These are phyloP conservation scores for Yarrowia sp. DNA, from an alignment of 805 yeast species.

Conservation along the genomic window DNA sequence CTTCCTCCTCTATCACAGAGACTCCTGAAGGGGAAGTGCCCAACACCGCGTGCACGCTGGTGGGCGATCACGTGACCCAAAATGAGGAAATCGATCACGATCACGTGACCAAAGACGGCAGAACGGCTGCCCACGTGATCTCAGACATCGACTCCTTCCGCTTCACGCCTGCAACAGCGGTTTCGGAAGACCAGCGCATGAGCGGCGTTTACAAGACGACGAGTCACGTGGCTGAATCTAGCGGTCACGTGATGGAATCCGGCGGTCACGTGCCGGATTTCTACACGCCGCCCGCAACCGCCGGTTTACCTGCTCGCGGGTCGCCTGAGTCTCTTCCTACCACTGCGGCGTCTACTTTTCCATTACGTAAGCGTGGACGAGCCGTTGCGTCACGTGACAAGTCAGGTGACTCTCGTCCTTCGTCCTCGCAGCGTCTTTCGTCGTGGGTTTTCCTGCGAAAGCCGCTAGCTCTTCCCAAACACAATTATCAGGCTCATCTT, in stretches of 20 bases:
- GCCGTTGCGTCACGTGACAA: neutral
- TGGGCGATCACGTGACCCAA: constrained; percentile 2
- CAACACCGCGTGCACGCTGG: neutral
- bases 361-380: neutral
- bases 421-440: neutral
- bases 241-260: too few species aligned
- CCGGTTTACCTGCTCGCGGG: neutral
- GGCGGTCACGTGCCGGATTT: neutral
- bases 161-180: neutral
- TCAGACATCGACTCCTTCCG: neutral
- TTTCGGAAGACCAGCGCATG: neutral
- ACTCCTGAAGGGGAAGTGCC: neutral
- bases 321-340: constrained; percentile 5
- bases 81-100: too few species aligned
- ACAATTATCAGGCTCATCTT: constrained; percentile 14
- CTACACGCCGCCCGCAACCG: neutral
- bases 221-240: neutral
- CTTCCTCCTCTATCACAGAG: neutral
- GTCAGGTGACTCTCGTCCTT: neutral
- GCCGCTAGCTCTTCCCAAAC: neutral
- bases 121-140: too few species aligned
- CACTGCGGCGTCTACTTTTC: neutral
- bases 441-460: neutral
- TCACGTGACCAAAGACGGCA: too few species aligned
- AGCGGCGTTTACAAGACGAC: constrained; percentile 2